Conservation (phyloP, 2,329 filamentous ascomycete species). For the Penicillium italicum region DNA sequence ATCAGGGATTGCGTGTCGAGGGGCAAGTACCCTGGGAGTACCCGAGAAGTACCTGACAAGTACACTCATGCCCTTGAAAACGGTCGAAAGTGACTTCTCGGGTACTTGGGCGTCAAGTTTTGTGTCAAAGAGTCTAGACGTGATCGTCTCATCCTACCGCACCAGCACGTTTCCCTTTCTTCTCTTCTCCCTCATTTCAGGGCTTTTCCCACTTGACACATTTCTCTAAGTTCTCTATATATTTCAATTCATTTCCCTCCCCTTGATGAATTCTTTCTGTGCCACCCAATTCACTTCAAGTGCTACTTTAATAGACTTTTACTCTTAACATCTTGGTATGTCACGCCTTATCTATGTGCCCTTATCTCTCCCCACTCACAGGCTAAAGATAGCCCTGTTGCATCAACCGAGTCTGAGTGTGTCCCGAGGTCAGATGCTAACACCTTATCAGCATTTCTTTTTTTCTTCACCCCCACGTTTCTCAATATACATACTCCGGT, state of each 20-base stretch:
- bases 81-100: neutral
- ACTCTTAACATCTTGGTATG: neutral
- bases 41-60: neutral
- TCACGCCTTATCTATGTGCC: slow-evolving; percentile 19
- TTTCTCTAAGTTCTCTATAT: too few species aligned
- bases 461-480: neutral
- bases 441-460: slow-evolving; percentile 17
- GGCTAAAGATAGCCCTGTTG: slow-evolving; percentile 20
- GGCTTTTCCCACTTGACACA: too few species aligned
- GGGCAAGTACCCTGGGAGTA: neutral
- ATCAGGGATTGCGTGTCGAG: slow-evolving; percentile 3
- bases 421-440: neutral
- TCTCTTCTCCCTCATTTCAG: neutral
- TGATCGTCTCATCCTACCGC: slow-evolving; percentile 13
- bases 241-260: neutral
- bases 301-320: neutral
- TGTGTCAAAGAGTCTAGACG: slow-evolving; percentile 3
- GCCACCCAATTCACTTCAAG: neutral
- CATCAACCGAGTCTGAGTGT: neutral
- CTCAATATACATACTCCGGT: slow-evolving; percentile 3
- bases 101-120: neutral
- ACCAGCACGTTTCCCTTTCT: slow-evolving; percentile 6
- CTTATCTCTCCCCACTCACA: slow-evolving; percentile 30
- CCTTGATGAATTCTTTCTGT: neutral
- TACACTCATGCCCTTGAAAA: neutral